Evolutionary conservation across 2,329 filamentous ascomycete species (phyloP).

Genomic region (Bipolaris bicolor): DNA sequence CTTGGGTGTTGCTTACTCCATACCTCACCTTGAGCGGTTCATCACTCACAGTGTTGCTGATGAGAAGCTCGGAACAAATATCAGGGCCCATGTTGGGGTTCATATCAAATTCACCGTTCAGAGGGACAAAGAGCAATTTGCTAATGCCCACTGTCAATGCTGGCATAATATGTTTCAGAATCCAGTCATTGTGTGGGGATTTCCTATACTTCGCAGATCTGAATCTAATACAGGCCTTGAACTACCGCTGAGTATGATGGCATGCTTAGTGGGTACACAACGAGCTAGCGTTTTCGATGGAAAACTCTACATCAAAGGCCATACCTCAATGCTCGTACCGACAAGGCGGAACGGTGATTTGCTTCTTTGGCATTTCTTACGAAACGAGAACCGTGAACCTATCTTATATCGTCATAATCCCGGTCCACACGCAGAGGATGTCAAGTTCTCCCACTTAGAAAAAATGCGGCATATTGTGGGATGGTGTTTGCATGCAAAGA

Average conservation of each 20-base stretch:
- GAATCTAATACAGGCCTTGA: background rate
- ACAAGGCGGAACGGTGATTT: background rate
- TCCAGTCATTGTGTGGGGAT: background rate
- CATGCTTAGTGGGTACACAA: background rate
- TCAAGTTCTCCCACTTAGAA: background rate
- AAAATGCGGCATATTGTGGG: background rate
- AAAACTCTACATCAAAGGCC: background rate
- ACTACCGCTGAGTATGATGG: background rate
- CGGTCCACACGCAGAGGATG: background rate
- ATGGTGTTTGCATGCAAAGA: background rate
- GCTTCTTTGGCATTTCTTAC: background rate
- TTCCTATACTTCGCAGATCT: background rate
- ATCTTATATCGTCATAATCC: background rate
- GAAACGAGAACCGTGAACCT: background rate
- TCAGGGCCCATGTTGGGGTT: too few relatives aligned
- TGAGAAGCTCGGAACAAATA: too few relatives aligned
- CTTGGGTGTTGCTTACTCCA: background rate
- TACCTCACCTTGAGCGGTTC: background rate
- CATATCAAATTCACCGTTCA: background rate
- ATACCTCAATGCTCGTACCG: background rate
- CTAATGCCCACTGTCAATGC: background rate
- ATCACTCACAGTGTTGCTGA: too few relatives aligned
- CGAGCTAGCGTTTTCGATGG: background rate
- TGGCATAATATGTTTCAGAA: background rate
- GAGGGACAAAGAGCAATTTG: background rate